Percentiles rank a stretch among this genome's conserved stretches.
phyloP scores from a whole-genome alignment of 1,284 basidiomycete species.

The Heliocybe sulcata region DNA sequence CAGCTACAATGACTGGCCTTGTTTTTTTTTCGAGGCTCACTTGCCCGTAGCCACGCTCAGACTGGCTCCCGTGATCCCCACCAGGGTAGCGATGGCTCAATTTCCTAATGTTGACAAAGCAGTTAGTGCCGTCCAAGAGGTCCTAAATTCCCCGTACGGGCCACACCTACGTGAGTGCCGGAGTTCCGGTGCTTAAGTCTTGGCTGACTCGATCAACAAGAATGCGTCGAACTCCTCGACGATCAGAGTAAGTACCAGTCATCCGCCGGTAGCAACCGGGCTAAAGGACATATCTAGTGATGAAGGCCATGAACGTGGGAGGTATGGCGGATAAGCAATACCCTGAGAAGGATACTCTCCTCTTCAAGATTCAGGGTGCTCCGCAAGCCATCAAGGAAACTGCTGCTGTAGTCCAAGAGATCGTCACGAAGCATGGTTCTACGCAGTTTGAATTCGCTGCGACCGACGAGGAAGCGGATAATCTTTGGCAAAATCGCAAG shows the following conservation, averaged over 20 bases:
- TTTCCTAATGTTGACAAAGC: slow-evolving; percentile 61
- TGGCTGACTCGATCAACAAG: slow-evolving; percentile 18
- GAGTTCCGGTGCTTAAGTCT: not conserved
- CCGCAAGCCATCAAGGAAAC: slow-evolving; percentile 59
- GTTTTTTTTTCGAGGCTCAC: slow-evolving; percentile 19
- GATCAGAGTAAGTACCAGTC: not conserved
- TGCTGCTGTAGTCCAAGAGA: slow-evolving; percentile 46
- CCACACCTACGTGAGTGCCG: slow-evolving; percentile 56
- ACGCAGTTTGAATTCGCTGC: slow-evolving; percentile 65
- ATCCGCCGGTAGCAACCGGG: not conserved
- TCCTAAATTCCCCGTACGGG: slow-evolving; percentile 54
- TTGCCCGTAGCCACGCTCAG: slow-evolving; percentile 62
- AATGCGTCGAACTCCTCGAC: slow-evolving; percentile 14
- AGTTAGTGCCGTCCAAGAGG: slow-evolving; percentile 69
- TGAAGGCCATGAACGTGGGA: slow-evolving; percentile 62
- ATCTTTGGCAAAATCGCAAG: slow-evolving; percentile 85
- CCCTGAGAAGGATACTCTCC: slow-evolving; percentile 68
- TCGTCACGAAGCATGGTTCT: slow-evolving; percentile 62
- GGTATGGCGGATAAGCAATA: slow-evolving; percentile 53
- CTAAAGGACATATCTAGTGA: slow-evolving; percentile 30
- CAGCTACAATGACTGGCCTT: not conserved
- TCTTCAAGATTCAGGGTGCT: slow-evolving; percentile 85
- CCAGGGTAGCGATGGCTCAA: slow-evolving; percentile 61
- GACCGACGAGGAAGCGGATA: slow-evolving; percentile 60
- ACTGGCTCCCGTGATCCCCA: slow-evolving; percentile 74